These are phyloP conservation scores for Coemansia sp. DNA, from an alignment of 192 early-diverging fungal species.

Conservation along the genomic window DNA sequence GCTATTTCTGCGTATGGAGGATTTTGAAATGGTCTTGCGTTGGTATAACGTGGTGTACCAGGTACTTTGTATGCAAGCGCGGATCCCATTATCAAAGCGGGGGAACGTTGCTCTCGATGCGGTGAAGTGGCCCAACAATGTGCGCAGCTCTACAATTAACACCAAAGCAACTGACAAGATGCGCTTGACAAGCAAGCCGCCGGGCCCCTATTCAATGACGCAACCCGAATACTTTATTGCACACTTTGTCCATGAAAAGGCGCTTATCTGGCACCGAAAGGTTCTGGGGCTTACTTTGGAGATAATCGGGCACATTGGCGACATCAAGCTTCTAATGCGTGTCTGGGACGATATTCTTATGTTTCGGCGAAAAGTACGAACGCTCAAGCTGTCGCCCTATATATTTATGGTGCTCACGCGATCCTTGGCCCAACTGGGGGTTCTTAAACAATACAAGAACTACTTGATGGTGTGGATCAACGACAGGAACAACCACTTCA, in stretches of 20 bases:
- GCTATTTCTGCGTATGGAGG: conserved; percentile 29
- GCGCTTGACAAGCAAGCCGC: neutral
- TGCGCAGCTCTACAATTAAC: conserved; percentile 2
- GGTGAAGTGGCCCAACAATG: neutral
- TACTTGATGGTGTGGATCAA: conserved; percentile 20
- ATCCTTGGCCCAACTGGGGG: conserved; percentile 34
- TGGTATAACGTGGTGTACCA: conserved; percentile 36
- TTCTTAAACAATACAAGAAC: conserved; percentile 22
- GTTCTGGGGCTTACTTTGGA: conserved; percentile 30
- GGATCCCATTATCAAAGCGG: conserved; percentile 7
- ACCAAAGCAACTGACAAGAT: no score
- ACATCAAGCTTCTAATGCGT: conserved; percentile 20
- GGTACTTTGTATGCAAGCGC: conserved; percentile 22
- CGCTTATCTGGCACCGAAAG: conserved; percentile 43
- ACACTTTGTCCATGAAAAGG: conserved; percentile 32
- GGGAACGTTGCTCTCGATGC: conserved; percentile 17
- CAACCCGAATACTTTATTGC: conserved; percentile 30
- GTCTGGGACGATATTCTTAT: conserved; percentile 35
- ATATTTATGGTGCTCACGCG: conserved; percentile 46
- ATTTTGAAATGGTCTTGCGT: conserved; percentile 37
- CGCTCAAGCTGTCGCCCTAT: conserved; percentile 33
- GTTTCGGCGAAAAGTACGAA: conserved; percentile 18
- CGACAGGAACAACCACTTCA: conserved; percentile 32
- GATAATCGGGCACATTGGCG: conserved; percentile 30
- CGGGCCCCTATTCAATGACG: conserved; percentile 8